These are phyloP conservation scores for Lodderomyces parapsilosis DNA, from an alignment of 1,139 yeast species.

Conservation along the genomic window DNA sequence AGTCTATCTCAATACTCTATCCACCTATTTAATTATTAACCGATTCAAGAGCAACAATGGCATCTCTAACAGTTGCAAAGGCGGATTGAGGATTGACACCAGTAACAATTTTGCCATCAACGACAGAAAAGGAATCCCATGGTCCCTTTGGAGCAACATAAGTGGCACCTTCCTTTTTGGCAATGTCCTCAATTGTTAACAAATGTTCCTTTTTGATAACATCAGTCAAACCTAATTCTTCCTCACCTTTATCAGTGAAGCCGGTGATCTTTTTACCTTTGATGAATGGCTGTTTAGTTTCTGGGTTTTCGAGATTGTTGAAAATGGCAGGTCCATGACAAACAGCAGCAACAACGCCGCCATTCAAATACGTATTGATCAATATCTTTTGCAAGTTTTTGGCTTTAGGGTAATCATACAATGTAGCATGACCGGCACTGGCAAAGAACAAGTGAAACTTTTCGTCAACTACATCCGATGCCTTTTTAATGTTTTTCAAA, in stretches of 20 bases:
- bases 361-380: slow-evolving; percentile 42
- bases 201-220: slow-evolving; percentile 33
- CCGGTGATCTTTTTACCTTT: slow-evolving; percentile 59
- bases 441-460: slow-evolving; percentile 57
- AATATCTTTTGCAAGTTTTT: slow-evolving; percentile 45
- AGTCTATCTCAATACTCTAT: too few species aligned
- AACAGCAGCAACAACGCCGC: slow-evolving; percentile 60
- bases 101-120: slow-evolving; percentile 57
- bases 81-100: slow-evolving; percentile 69
- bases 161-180: slow-evolving; percentile 39
- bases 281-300: slow-evolving; percentile 44
- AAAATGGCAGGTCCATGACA: slow-evolving; percentile 68
- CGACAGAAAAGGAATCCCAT: slow-evolving; percentile 51
- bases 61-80: slow-evolving; percentile 39
- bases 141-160: slow-evolving; percentile 47
- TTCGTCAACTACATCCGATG: slow-evolving; percentile 43
- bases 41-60: slow-evolving; percentile 12
- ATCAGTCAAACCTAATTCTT: slow-evolving; percentile 32
- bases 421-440: slow-evolving; percentile 66
- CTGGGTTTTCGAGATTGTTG: slow-evolving; percentile 27
- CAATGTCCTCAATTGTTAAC: slow-evolving; percentile 34
- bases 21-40: slow-evolving; percentile 2
- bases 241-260: slow-evolving; percentile 58
- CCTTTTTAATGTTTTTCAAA: slow-evolving; percentile 35
- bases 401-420: slow-evolving; percentile 57